Conservation (phyloP, 371 early-diverging fungal species). For the Vittaforma corneae region DNA sequence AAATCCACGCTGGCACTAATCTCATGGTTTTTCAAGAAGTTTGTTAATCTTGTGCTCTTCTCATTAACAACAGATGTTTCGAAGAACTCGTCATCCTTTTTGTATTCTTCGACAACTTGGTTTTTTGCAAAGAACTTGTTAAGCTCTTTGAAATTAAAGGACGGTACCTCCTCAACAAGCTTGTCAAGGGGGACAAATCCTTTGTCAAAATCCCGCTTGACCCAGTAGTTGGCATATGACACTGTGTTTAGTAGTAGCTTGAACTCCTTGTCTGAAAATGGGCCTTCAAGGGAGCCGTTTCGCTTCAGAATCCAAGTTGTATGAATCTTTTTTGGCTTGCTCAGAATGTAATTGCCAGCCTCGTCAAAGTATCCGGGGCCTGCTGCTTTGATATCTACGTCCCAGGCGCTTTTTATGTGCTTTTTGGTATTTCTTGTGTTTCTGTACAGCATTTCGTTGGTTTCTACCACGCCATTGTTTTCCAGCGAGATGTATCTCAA, state of each 20-base stretch:
- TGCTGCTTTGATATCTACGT: conserved; percentile 18
- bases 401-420: conserved; percentile 15
- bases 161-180: conserved; percentile 6
- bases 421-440: too few relatives aligned
- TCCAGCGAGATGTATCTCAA: too few relatives aligned
- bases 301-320: neutral
- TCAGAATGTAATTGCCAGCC: conserved; percentile 16
- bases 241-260: neutral
- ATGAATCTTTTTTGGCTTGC: neutral
- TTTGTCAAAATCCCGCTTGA: conserved; percentile 47
- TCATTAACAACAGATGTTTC: neutral
- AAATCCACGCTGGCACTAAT: conserved; percentile 9
- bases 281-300: conserved; percentile 22
- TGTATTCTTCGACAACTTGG: conserved; percentile 1
- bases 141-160: conserved; percentile 20
- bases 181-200: conserved; percentile 37
- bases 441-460: too few relatives aligned
- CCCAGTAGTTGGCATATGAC: neutral
- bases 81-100: conserved; percentile 5
- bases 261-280: conserved; percentile 39
- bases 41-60: conserved; percentile 2
- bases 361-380: conserved; percentile 18
- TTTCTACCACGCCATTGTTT: too few relatives aligned
- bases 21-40: conserved; percentile 23
- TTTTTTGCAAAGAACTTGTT: conserved; percentile 19